Base-by-base conservation (phyloP, 495 filamentous ascomycete genomes). In the Penicillium egyptiacum region DNA sequence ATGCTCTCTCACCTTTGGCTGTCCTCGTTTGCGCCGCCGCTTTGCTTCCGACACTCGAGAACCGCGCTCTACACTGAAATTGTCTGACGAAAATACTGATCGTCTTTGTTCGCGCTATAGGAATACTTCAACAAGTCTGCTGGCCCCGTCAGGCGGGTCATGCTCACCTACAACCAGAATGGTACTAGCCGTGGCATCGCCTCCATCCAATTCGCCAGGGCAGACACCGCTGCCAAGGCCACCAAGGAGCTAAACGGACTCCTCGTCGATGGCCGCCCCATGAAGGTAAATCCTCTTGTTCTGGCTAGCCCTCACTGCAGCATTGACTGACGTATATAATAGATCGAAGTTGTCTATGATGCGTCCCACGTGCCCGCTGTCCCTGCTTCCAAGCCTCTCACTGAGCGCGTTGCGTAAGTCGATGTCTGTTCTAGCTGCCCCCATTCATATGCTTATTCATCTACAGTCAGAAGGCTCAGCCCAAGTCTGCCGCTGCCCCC, bases 121-220 rank as follows among this genome's bases (percentile, higher is more conserved):
- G 94, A 98, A 78, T 98, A 96, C 75, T 96, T 98, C 76, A 71
- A 78, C 66, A 88, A 90, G 70, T 87, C 89, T 66, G 83, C 95
- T 76, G 95, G 93, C 43, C 86, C 89, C 49, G 88, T 97, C 73
- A 96, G 91, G 81, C 84, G 81, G 73, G 89, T 89, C 47, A 84
- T 89, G 67, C 81, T 98, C 64, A 91, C 89, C 31, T 98, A 98
- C 73, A 93, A 92, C 65, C 89, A 92, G 42, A 91, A 90, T 67
- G 92, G 94, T 48, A 81, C 81, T 30, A 97, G 92, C 81, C 90
- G 91, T 71, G 94, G 94, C 52, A 86, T 92, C 61, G 90, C 91
- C 47, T 88, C 86, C 8, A 85, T 92, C 60, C 78, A 85, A 57
- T 98, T 98, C 77, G 75, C 69, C 66, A 88, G 89, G 58, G 71